Evolutionary conservation across 2,329 filamentous ascomycete species (phyloP).

Genomic region (Corniculantispora saksenae): DNA sequence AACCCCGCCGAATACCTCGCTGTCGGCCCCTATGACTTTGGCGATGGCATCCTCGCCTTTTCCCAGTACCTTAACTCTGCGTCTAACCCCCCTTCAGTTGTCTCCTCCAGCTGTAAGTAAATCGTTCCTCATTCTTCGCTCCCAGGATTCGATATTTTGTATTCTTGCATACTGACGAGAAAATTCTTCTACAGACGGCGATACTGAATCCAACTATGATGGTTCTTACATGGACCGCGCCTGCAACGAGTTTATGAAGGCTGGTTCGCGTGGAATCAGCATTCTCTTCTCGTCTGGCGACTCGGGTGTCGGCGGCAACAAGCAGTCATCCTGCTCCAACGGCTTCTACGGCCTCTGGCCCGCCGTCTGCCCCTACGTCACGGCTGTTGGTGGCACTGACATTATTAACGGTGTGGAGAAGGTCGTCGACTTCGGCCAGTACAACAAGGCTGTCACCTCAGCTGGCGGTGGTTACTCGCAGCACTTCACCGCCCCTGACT

Average conservation of each 20-base stretch:
- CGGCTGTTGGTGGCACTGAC: slow-evolving; percentile 51
- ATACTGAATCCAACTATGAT: slow-evolving; percentile 46
- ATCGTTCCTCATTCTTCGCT: no score
- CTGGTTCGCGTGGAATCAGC: slow-evolving; percentile 51
- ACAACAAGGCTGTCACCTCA: not conserved
- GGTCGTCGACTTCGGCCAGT: not conserved
- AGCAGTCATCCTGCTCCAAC: slow-evolving; percentile 10
- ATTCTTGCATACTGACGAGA: no score
- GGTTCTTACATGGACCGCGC: slow-evolving; percentile 39
- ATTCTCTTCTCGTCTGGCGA: slow-evolving; percentile 45
- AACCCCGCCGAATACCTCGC: slow-evolving; percentile 19
- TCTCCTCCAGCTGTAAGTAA: slow-evolving; percentile 42
- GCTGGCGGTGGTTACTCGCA: slow-evolving; percentile 13
- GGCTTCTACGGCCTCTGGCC: slow-evolving; percentile 39
- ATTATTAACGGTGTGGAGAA: not conserved
- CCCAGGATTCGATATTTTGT: no score
- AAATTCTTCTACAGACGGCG: slow-evolving; percentile 42
- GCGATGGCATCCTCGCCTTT: slow-evolving; percentile 11
- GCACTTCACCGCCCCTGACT: slow-evolving; percentile 7
- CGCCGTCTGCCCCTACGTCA: slow-evolving; percentile 48
- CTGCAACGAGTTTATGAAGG: slow-evolving; percentile 58
- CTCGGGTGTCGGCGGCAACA: slow-evolving; percentile 26
- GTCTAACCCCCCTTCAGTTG: slow-evolving; percentile 34
- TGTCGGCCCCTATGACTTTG: slow-evolving; percentile 11
- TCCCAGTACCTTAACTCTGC: slow-evolving; percentile 12